Base-by-base conservation (phyloP, 345 rosid species). In the Populus davidiana region DNA sequence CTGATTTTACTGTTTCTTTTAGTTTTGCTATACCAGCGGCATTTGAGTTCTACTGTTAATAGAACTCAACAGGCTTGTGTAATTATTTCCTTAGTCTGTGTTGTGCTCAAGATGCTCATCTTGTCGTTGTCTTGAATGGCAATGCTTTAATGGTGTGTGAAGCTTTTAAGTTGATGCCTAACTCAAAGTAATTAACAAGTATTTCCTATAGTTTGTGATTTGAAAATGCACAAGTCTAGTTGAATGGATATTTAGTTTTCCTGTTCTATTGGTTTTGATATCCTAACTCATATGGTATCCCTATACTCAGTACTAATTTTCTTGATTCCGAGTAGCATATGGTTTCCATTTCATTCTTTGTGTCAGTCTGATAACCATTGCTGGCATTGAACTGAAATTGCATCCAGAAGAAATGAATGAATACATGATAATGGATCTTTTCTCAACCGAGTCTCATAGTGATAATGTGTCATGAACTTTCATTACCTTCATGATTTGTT, bases 401-500 rank as follows among this genome's bases (percentile, higher is more conserved):
- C 62, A 56, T 56, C 4, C n/a, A 23, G 25, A 56, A 56, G 50
- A 78, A 44, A 78, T 23, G 69, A 68, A 68, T 69, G 50, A 71
- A 10, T 13, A 75, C 54, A 18, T 73, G 29, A 35, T 18, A 56
- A 75, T 68, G 36, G 18, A 61, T 35, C 10, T 73, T 59, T 79
- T 16, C 52, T 70, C 25, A 5, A 20, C 18, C 4, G 75, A 29
- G 21, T 61, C 25, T 31, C 2, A 3, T 25, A 4, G 62, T 71
- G 47, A 33, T 54, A 38, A 23, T 8, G 13, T 61, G 29, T 77
- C 29, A 7, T 63, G 69, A 29, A 14, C 9, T 67, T 61, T 75
- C 14, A 8, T 78, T 27, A 43, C 77, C 54, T 75, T 33, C 49
- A 11, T 52, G 29, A 56, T 76, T 61, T 78, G 74, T 81, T 82